Conservation (phyloP, 495 filamentous ascomycete genomes). For the Mycothermus thermophilus region DNA sequence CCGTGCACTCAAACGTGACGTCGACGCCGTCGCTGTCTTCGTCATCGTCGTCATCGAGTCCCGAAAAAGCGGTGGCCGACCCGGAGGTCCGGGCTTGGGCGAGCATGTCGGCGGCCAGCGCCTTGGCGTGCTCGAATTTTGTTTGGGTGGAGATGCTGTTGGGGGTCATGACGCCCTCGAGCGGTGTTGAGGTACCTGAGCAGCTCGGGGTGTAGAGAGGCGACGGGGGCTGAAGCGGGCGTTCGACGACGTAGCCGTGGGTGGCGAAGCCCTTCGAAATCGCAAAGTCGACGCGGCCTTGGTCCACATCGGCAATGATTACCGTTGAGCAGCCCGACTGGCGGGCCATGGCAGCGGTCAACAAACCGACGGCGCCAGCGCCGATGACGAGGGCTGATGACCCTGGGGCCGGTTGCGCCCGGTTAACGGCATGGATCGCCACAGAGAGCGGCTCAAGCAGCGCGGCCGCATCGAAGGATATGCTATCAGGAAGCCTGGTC, state of each 20-base stretch:
- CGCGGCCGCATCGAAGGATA: conserved; percentile 65
- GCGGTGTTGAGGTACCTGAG: conserved; percentile 28
- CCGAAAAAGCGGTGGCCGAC: conserved; percentile 4
- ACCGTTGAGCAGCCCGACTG: conserved; percentile 54
- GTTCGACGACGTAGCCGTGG: conserved; percentile 48
- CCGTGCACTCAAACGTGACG: conserved; percentile 81
- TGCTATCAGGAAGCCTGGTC: conserved; percentile 49
- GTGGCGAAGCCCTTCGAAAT: conserved; percentile 57
- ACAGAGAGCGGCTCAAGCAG: conserved; percentile 78
- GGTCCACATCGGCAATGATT: conserved; percentile 74
- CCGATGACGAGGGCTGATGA: conserved; percentile 67
- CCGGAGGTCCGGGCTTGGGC: conserved; percentile 33
- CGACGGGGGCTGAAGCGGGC: conserved; percentile 25
- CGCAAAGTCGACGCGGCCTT: conserved; percentile 60
- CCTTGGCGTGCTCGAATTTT: conserved; percentile 45
- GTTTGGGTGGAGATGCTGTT: conserved; percentile 24
- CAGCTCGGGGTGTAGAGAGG: conserved; percentile 15
- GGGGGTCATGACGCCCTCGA: conserved; percentile 32
- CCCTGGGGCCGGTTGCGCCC: conserved; percentile 36
- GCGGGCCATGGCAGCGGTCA: conserved; percentile 57
- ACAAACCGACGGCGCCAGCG: conserved; percentile 71
- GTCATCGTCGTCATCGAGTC: conserved; percentile 35
- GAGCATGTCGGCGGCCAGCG: conserved; percentile 38
- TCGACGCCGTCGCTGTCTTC: conserved; percentile 52
- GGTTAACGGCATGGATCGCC: conserved; percentile 66